A percentile compares a stretch with the other conserved stretches of the same genome.
Conservation (phyloP, 352 stramenopile genomes). For the Globisporangium okanoganense region DNA sequence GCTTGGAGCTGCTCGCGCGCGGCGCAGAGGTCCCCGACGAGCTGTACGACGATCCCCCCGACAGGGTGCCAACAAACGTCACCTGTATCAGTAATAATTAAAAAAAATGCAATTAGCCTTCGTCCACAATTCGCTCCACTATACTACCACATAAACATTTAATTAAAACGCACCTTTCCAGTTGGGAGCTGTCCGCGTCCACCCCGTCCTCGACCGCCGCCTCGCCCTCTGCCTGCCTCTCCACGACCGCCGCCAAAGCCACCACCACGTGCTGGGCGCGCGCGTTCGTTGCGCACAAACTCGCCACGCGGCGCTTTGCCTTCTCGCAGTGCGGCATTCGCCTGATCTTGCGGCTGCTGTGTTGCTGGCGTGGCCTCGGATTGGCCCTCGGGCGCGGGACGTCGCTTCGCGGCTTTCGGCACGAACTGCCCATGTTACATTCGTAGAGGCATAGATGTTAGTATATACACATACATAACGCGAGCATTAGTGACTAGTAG, state of each 20-base stretch:
- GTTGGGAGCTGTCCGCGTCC: conserved; percentile 51
- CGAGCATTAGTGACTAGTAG: not conserved
- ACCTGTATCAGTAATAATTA: conserved; percentile 28
- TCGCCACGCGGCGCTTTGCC: conserved; percentile 36
- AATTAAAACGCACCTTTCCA: conserved; percentile 34
- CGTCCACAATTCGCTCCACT: too few species aligned
- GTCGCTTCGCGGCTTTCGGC: conserved; percentile 64
- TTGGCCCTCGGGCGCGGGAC: conserved; percentile 26
- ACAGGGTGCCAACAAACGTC: conserved; percentile 76
- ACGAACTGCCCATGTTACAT: conserved; percentile 42
- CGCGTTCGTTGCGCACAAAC: conserved; percentile 33
- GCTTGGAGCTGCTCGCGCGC: conserved; percentile 40
- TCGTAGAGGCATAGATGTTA: not conserved
- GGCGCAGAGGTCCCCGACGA: conserved; percentile 29
- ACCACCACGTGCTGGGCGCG: conserved; percentile 20
- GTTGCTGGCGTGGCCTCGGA: conserved; percentile 10
- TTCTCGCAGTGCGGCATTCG: conserved; percentile 21
- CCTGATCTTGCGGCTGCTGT: conserved; percentile 11
- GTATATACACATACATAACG: not conserved
- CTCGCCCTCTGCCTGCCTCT: conserved; percentile 29
- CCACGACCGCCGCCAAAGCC: conserved; percentile 16
- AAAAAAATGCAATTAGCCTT: too few species aligned
- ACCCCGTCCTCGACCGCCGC: conserved; percentile 40
- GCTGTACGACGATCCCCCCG: conserved; percentile 76
- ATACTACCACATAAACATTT: not conserved